Percentiles rank a stretch among this genome's conserved stretches.
Evolutionary conservation across 1,139 yeast species (phyloP).

Genomic region (Diutina catenulata): DNA sequence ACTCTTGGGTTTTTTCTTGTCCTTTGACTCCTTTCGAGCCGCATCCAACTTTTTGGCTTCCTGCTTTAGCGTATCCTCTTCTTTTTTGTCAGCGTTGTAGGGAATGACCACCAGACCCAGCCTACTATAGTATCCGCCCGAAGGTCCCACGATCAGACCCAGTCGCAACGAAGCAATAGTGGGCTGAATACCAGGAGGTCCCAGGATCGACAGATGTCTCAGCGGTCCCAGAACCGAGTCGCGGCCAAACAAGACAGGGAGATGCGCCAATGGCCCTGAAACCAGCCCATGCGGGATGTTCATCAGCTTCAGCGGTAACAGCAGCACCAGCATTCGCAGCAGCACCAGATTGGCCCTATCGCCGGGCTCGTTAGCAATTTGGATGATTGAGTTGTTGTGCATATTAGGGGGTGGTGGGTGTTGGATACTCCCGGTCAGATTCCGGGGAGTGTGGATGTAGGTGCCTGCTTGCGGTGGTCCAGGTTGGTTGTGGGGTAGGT

Average conservation of each 20-base stretch:
- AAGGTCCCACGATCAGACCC: constrained; percentile 11
- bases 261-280: constrained; percentile 25
- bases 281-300: constrained; percentile 33
- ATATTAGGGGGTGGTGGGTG: constrained; percentile 5
- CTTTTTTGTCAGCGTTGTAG: constrained; percentile 9
- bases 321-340: constrained; percentile 28
- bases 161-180: constrained; percentile 31
- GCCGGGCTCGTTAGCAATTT: constrained; percentile 30
- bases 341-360: constrained; percentile 22
- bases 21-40: constrained; percentile 6
- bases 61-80: constrained; percentile 10
- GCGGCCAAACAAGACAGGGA: constrained; percentile 33
- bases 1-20: constrained; percentile 6
- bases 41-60: constrained; percentile 7
- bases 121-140: constrained; percentile 1
- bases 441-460: constrained; percentile 25
- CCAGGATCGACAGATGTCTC: constrained; percentile 19
- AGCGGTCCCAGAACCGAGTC: constrained; percentile 33
- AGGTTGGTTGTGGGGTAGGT: constrained; percentile 33
- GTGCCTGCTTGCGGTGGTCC: constrained; percentile 22
- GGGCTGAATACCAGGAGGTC: constrained; percentile 19
- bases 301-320: constrained; percentile 37
- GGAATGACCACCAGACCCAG: constrained; percentile 4
- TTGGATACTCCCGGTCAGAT: constrained; percentile 15
- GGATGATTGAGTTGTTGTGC: constrained; percentile 34